These are phyloP conservation scores for Metschnikowia lachancei DNA, from an alignment of 805 yeast species.

Conservation along the genomic window DNA sequence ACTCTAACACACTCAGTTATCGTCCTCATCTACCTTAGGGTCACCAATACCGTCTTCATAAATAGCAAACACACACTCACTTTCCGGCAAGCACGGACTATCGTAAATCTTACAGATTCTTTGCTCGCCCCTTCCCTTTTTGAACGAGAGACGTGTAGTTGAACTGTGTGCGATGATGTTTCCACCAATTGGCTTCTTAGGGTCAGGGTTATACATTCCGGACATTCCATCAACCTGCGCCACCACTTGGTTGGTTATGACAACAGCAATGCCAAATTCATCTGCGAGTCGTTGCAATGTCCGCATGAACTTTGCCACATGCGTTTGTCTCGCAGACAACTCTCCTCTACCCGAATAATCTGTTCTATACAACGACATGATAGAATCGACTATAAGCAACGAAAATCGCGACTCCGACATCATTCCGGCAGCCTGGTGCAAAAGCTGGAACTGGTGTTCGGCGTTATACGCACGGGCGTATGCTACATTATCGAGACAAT, in stretches of 20 bases:
- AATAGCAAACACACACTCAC: conserved; percentile 92
- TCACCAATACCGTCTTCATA: conserved; percentile 97
- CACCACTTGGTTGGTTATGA: conserved; percentile 89
- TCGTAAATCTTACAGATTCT: conserved; percentile 94
- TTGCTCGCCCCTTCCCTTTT: conserved; percentile 88
- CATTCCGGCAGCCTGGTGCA: conserved; percentile 90
- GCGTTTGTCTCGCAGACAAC: conserved; percentile 89
- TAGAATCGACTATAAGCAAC: conserved; percentile 88
- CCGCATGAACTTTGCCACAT: conserved; percentile 90
- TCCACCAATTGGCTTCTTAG: conserved; percentile 98
- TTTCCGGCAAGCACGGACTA: conserved; percentile 94
- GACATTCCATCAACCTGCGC: conserved; percentile 96
- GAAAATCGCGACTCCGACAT: conserved; percentile 94
- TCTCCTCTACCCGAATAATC: conserved; percentile 96
- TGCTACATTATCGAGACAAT: conserved; percentile 94
- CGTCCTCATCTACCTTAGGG: conserved; percentile 75
- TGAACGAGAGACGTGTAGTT: conserved; percentile 85
- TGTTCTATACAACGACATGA: conserved; percentile 94
- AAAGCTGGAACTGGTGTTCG: conserved; percentile 85
- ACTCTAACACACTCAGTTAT: no score
- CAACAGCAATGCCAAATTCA: conserved; percentile 96
- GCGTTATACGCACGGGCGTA: conserved; percentile 97
- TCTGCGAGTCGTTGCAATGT: conserved; percentile 90
- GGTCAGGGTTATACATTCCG: conserved; percentile 84
- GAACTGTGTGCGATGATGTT: conserved; percentile 96